Evolutionary conservation across 2,329 filamentous ascomycete genomes (phyloP).

Genomic region (Diplocarpon rosae): DNA sequence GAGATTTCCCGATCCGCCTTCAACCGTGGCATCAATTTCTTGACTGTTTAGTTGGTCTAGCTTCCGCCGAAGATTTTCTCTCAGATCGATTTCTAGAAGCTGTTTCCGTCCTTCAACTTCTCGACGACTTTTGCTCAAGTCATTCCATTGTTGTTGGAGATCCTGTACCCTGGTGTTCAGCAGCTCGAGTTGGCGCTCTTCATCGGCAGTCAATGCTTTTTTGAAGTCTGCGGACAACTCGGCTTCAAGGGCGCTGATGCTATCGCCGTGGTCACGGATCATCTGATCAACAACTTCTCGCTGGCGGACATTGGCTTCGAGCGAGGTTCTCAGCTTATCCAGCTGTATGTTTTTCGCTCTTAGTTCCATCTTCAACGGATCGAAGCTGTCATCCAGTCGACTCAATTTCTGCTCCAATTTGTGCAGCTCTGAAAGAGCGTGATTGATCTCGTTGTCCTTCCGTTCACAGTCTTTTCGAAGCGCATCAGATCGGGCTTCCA

Average conservation of each 20-base stretch:
- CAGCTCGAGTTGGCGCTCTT: constrained; percentile 69
- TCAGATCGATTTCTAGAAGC: constrained; percentile 73
- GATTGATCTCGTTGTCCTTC: constrained; percentile 82
- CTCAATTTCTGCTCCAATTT: constrained; percentile 70
- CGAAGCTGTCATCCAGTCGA: constrained; percentile 72
- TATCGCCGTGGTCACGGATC: constrained; percentile 65
- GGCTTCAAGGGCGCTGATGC: constrained; percentile 63
- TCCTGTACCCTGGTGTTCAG: constrained; percentile 60
- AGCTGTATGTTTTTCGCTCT: constrained; percentile 64
- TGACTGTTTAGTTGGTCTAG: constrained; percentile 76
- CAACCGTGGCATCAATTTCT: constrained; percentile 56
- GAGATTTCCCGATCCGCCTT: constrained; percentile 52
- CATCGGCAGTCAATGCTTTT: constrained; percentile 71
- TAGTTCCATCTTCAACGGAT: constrained; percentile 67
- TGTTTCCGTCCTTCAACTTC: constrained; percentile 74
- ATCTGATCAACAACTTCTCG: constrained; percentile 62
- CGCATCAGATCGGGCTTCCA: constrained; percentile 51
- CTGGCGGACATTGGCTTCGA: constrained; percentile 55
- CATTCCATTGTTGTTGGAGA: constrained; percentile 65
- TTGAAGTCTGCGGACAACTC: constrained; percentile 85
- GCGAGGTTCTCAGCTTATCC: constrained; percentile 59
- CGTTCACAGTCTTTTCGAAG: constrained; percentile 61
- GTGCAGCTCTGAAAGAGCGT: constrained; percentile 70
- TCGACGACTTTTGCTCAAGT: constrained; percentile 60
- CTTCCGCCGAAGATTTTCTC: constrained; percentile 78